These are phyloP conservation scores for Nissolia schottii DNA, from an alignment of 306 rosid species.

Conservation along the genomic window DNA sequence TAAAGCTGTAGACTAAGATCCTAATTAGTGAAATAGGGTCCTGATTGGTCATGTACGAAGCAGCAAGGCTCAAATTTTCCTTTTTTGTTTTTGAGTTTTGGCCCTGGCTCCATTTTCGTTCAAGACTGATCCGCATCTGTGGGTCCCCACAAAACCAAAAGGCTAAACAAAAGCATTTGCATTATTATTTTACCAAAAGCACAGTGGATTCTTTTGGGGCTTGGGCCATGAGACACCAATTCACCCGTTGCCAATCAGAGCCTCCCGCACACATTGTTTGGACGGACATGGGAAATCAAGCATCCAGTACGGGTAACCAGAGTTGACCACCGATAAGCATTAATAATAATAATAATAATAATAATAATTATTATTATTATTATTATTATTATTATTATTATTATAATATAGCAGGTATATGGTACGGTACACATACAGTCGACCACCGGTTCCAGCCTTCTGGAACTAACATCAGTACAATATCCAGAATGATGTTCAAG, in stretches of 20 bases:
- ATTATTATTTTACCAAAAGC: conserved; percentile 5
- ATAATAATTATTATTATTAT: too few species aligned
- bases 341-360: background rate
- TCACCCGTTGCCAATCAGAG: background rate
- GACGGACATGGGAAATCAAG: background rate
- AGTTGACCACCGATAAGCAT: background rate
- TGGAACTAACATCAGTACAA: background rate
- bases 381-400: too few species aligned
- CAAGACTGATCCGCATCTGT: too few species aligned
- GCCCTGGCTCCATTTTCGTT: too few species aligned
- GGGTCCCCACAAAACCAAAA: conserved; percentile 7
- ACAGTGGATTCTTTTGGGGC: background rate
- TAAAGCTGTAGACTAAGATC: too few species aligned
- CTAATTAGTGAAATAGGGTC: too few species aligned
- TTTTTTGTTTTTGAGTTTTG: too few species aligned
- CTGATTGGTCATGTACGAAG: too few species aligned
- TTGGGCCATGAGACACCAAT: background rate
- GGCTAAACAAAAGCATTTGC: background rate
- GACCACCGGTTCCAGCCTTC: background rate
- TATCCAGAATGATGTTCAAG: too few species aligned
- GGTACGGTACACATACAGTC: background rate
- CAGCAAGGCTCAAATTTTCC: too few species aligned
- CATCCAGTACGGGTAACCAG: background rate
- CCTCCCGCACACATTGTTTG: background rate
- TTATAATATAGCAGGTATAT: too few species aligned